Evolutionary conservation across 306 rosid genomes (phyloP).

Genomic region (Ammopiptanthus mongolicus): DNA sequence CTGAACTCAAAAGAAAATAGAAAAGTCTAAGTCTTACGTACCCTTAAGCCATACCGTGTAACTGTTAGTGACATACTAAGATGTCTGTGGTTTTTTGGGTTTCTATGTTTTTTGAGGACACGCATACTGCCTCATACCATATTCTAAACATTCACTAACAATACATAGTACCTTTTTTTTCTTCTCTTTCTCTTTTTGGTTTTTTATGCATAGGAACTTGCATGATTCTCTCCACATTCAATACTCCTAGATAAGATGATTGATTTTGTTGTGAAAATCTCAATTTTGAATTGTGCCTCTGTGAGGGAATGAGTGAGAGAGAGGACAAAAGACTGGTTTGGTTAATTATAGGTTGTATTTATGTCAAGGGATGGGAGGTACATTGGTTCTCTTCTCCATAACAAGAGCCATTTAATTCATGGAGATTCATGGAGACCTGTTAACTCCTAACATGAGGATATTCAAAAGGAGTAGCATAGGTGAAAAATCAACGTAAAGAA

Average conservation of each 20-base stretch:
- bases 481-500: neutral
- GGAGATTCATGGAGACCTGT: neutral
- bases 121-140: neutral
- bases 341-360: constrained; percentile 12
- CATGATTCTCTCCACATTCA: constrained; percentile 21
- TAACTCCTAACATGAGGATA: neutral
- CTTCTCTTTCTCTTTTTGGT: constrained; percentile 5
- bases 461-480: neutral
- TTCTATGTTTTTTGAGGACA: neutral
- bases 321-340: neutral
- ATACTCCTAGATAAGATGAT: neutral
- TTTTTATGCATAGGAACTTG: constrained; percentile 5
- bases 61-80: neutral
- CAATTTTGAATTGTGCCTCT: constrained; percentile 2
- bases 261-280: neutral
- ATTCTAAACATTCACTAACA: constrained; percentile 24
- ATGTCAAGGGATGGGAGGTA: neutral
- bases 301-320: neutral
- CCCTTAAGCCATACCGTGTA: neutral
- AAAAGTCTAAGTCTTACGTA: neutral
- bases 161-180: neutral
- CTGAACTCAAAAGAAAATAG: neutral
- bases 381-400: neutral
- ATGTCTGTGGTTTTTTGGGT: neutral
- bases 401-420: neutral